Percentiles rank a stretch among this genome's conserved stretches.
Evolutionary conservation across 2,329 filamentous ascomycete genomes (phyloP).

Genomic region (Diplodia scrobiculata): DNA sequence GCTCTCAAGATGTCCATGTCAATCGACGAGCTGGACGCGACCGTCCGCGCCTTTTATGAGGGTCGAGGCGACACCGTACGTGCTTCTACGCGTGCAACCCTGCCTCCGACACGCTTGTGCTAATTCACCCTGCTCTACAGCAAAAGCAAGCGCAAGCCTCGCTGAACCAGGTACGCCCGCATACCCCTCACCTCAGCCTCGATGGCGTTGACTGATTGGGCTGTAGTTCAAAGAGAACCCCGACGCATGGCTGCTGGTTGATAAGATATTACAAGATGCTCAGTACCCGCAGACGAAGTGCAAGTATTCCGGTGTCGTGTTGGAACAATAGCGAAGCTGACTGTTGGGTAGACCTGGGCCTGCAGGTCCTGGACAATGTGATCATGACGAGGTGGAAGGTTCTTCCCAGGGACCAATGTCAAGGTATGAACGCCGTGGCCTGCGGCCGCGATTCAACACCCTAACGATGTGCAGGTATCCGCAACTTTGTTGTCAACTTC

Average conservation of each 20-base stretch:
- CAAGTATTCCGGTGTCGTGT: constrained; percentile 52
- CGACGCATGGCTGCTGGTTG: constrained; percentile 95
- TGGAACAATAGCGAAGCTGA: constrained; percentile 31
- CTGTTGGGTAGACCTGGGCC: constrained; percentile 69
- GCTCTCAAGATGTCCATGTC: constrained; percentile 62
- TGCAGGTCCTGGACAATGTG: constrained; percentile 96
- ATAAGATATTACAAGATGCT: constrained; percentile 92
- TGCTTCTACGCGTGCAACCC: constrained; percentile 33
- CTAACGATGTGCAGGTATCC: constrained; percentile 68
- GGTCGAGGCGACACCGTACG: constrained; percentile 88
- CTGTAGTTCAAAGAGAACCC: constrained; percentile 96
- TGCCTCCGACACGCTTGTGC: constrained; percentile 32
- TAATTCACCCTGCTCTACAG: constrained; percentile 55
- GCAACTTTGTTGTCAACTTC: constrained; percentile 98
- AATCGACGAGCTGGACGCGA: constrained; percentile 93
- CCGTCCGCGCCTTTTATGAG: constrained; percentile 96
- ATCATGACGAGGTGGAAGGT: constrained; percentile 99
- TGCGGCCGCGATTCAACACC: background rate
- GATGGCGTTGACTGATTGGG: constrained; percentile 15
- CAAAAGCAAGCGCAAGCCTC: constrained; percentile 95
- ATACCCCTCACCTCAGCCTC: constrained; percentile 7
- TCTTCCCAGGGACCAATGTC: constrained; percentile 90
- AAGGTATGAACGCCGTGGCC: constrained; percentile 60
- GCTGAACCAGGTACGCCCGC: constrained; percentile 76
- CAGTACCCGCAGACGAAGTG: constrained; percentile 96